These are phyloP conservation scores for Cymbopogon citratus DNA, from an alignment of 176 grass and related monocot species.

Conservation along the genomic window DNA sequence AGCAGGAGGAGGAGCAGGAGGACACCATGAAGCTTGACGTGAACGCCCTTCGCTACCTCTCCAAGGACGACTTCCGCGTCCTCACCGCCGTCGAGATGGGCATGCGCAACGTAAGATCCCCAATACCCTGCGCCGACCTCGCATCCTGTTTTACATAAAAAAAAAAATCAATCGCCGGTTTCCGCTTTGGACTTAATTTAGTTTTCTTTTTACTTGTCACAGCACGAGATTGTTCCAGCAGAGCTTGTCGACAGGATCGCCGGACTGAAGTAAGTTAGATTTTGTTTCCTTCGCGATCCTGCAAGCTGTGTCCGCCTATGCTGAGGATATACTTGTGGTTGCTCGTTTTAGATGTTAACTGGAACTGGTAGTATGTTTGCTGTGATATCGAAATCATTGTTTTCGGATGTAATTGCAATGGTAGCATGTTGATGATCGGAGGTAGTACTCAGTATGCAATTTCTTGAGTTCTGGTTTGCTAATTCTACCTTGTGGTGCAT, in stretches of 20 bases:
- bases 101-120: slow-evolving; percentile 73
- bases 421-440: neutral
- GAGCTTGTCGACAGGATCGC: slow-evolving; percentile 91
- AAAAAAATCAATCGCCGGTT: neutral
- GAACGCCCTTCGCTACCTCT: slow-evolving; percentile 70
- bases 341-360: neutral
- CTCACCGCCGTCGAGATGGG: slow-evolving; percentile 91
- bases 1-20: neutral
- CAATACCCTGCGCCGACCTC: neutral
- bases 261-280: slow-evolving; percentile 72
- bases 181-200: neutral
- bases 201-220: neutral
- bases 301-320: neutral
- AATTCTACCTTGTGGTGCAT: neutral
- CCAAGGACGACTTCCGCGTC: slow-evolving; percentile 86
- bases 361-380: neutral
- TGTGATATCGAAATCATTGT: neutral
- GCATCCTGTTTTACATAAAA: neutral
- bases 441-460: neutral
- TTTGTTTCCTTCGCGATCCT: neutral
- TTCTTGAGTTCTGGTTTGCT: neutral
- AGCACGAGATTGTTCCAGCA: slow-evolving; percentile 85
- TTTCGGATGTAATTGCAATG: neutral
- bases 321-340: neutral
- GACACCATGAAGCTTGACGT: slow-evolving; percentile 80